Percentiles rank a stretch among this genome's conserved stretches.
Conservation (phyloP, 116 monocot genomes). For the Trichopus zeylanicus region DNA sequence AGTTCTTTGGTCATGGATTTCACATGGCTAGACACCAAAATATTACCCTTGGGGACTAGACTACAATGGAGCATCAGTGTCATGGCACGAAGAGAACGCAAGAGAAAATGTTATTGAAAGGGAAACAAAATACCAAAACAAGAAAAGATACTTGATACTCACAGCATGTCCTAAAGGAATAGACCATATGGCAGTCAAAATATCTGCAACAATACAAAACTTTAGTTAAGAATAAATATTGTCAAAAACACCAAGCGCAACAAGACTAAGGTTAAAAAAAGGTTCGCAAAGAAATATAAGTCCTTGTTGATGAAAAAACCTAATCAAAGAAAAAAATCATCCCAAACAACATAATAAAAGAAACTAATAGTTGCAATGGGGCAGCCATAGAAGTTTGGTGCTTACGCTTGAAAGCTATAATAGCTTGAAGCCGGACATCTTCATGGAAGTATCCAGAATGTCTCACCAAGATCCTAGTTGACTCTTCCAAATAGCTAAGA, state of each 20-base stretch:
- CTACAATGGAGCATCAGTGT: too few relatives aligned
- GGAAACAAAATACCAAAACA: not conserved
- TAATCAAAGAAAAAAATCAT: too few relatives aligned
- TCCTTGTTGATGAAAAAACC: too few relatives aligned
- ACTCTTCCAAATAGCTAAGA: constrained; percentile 87
- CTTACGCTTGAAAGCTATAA: constrained; percentile 82
- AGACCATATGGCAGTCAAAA: constrained; percentile 46
- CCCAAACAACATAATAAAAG: too few relatives aligned
- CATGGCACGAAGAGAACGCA: too few relatives aligned
- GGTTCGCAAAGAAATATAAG: too few relatives aligned
- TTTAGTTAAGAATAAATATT: not conserved
- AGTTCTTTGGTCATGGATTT: too few relatives aligned
- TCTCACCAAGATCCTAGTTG: constrained; percentile 69
- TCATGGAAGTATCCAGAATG: constrained; percentile 94
- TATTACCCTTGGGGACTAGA: too few relatives aligned
- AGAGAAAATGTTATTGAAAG: not conserved
- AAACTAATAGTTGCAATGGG: too few relatives aligned
- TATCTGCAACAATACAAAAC: constrained; percentile 48
- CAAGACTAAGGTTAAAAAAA: too few relatives aligned
- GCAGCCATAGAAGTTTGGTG: too few relatives aligned
- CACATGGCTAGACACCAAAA: too few relatives aligned
- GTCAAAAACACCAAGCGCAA: not conserved
- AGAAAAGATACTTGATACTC: constrained; percentile 8
- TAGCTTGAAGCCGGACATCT: constrained; percentile 95
- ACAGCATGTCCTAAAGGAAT: constrained; percentile 39